Evolutionary conservation across 2,329 filamentous ascomycete species (phyloP).

Genomic region (Domatiomyces catenatus): DNA sequence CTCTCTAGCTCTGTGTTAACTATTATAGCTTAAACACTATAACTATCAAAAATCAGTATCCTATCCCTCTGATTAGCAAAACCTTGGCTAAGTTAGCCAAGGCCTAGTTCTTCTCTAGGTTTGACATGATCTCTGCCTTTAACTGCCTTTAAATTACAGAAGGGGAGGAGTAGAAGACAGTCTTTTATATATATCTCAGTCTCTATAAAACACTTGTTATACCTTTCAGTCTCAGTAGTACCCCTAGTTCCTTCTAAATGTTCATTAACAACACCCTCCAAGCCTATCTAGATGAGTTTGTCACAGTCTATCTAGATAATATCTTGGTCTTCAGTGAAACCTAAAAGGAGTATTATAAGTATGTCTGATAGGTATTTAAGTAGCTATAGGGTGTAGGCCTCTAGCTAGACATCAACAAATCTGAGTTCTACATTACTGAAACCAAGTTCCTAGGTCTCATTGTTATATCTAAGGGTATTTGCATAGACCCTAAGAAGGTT

Average conservation of each 20-base stretch:
- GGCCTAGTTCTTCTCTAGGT: constrained; percentile 11
- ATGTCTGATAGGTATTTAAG: constrained; percentile 10
- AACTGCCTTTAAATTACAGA: constrained; percentile 17
- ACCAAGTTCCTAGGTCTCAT: constrained; percentile 21
- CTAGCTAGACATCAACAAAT: constrained; percentile 19
- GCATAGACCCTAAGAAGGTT: constrained; percentile 18
- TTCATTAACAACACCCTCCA: constrained; percentile 6
- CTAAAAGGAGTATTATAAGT: constrained; percentile 14
- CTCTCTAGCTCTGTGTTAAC: constrained; percentile 18
- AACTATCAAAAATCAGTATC: constrained; percentile 21
- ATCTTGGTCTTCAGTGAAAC: constrained; percentile 19
- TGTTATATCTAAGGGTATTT: constrained; percentile 17
- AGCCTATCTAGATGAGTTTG: constrained; percentile 6
- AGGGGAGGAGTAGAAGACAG: constrained; percentile 22
- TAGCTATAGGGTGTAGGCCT: constrained; percentile 8
- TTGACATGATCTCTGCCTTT: constrained; percentile 17
- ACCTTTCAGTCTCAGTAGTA: constrained; percentile 16
- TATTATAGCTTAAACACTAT: constrained; percentile 21
- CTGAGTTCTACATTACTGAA: constrained; percentile 19
- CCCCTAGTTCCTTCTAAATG: constrained; percentile 1
- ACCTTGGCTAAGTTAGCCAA: constrained; percentile 11
- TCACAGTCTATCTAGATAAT: constrained; percentile 13
- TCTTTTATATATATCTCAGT: constrained; percentile 17
- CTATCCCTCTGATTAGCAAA: constrained; percentile 18
- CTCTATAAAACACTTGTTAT: constrained; percentile 22